Base-by-base conservation (phyloP, 1,284 basidiomycete species). In the Cryptococcus sp. region DNA sequence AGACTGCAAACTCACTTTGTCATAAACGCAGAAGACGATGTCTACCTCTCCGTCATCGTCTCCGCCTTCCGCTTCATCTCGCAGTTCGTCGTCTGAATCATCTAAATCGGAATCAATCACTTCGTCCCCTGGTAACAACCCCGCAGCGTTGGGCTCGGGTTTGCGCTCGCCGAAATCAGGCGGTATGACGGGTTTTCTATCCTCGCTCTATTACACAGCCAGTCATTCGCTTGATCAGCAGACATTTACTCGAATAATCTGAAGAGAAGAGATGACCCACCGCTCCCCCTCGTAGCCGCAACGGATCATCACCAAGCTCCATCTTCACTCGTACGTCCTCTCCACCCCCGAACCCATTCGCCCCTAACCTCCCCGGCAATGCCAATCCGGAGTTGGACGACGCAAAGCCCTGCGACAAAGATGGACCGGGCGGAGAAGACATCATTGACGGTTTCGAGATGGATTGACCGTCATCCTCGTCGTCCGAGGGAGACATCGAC, bases 1-100 rank as follows among this genome's bases (percentile, higher is more conserved):
- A 38, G 19, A 13, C 19, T 19, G n/a, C 8, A 55, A 17, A 52
- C 81, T 47, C 51, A 93, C 94, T 87, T 99, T 99, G 78, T 99
- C 96, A 75, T 98, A 99, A 13, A 96, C 93, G 76, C 95, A 98
- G 70, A 98, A 95, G 40, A 99, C 92, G 57, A 98, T 93, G 76
- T 99, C 94, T 0, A 86, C 86, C 81, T 61, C 78, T 20, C 77
- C 78, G 16, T 80, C 82, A 11, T 79, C 81, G 8, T 79, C 78
- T 8, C 77, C 79, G 11, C 75, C 80, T 19, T 79, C 78, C 3
- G 65, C 78, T 38, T 77, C 78, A 42, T 79, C 78, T 50, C 83
- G 88, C 50, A 88, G 85, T 50, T 86, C 88, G 40, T 86, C 87
- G 7, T 79, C 74, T 1, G 90, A 91, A 72, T 98, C 95, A 78